A percentile compares a stretch with the other conserved stretches of the same genome.
phyloP scores from a whole-genome alignment of 2,329 filamentous ascomycete species.

The Golovinomyces cichoracearum region DNA sequence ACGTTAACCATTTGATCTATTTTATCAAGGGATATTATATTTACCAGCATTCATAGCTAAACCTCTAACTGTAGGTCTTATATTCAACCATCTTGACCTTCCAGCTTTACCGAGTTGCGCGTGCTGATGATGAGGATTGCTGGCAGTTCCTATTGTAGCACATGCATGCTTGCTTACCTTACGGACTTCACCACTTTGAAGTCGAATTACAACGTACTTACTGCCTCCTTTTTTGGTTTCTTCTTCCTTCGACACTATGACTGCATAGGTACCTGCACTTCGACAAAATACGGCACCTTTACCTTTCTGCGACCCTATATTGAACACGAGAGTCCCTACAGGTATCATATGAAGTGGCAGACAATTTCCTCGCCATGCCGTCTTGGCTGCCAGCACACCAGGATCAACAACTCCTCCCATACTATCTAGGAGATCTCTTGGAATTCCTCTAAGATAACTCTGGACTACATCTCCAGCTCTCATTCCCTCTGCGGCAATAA shows the following conservation, averaged over 20 bases:
- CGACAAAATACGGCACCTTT: slow-evolving; percentile 73
- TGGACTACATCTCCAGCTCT: slow-evolving; percentile 73
- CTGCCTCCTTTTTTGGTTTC: slow-evolving; percentile 37
- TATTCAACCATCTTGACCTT: slow-evolving; percentile 76
- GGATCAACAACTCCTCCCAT: slow-evolving; percentile 90
- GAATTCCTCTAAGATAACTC: slow-evolving; percentile 76
- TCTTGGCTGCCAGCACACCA: slow-evolving; percentile 84
- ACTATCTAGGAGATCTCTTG: slow-evolving; percentile 56
- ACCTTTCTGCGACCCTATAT: slow-evolving; percentile 51
- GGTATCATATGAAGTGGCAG: slow-evolving; percentile 89
- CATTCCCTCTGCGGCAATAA: slow-evolving; percentile 85
- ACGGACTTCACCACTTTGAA: slow-evolving; percentile 82
- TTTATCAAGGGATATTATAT: slow-evolving; percentile 8
- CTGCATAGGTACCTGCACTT: slow-evolving; percentile 76
- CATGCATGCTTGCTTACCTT: slow-evolving; percentile 78
- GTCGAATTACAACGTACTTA: slow-evolving; percentile 55
- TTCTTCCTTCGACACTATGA: slow-evolving; percentile 72
- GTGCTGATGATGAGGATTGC: slow-evolving; percentile 81
- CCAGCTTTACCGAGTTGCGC: slow-evolving; percentile 84
- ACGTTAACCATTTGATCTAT: slow-evolving; percentile 6
- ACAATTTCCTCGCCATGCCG: slow-evolving; percentile 83
- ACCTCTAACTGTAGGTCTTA: slow-evolving; percentile 85
- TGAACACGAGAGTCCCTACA: slow-evolving; percentile 75
- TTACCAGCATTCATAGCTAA: slow-evolving; percentile 90
- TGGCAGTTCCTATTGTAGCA: slow-evolving; percentile 78